These are phyloP conservation scores for Rhynchosporium secalis DNA, from an alignment of 2,329 filamentous ascomycete genomes.

Conservation along the genomic window DNA sequence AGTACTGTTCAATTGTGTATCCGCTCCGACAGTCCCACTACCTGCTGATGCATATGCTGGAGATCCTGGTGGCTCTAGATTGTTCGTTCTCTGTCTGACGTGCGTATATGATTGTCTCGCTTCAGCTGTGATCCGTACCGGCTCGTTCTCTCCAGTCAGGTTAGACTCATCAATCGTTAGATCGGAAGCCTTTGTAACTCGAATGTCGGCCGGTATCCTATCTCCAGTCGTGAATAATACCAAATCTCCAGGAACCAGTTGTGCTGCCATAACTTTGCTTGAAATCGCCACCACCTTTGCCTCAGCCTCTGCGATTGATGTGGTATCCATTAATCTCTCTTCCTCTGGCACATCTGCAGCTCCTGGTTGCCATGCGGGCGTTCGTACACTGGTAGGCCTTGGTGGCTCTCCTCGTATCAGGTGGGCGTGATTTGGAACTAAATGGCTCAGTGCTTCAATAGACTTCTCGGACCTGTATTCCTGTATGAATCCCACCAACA, in stretches of 20 bases:
- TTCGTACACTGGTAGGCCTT: conserved; percentile 29
- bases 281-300: conserved; percentile 68
- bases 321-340: conserved; percentile 32
- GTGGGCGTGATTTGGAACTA: conserved; percentile 94
- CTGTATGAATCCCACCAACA: conserved; percentile 93
- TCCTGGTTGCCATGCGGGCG: conserved; percentile 51
- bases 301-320: conserved; percentile 49
- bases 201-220: conserved; percentile 92
- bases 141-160: conserved; percentile 93
- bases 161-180: conserved; percentile 96
- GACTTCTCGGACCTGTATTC: conserved; percentile 98
- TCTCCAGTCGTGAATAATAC: conserved; percentile 95
- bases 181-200: conserved; percentile 87
- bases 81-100: conserved; percentile 34
- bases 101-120: conserved; percentile 47
- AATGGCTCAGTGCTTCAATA: conserved; percentile 86
- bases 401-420: conserved; percentile 63
- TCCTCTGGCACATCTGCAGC: conserved; percentile 29
- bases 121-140: conserved; percentile 75
- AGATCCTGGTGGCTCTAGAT: conserved; percentile 46
- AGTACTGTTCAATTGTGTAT: conserved; percentile 69
- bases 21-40: conserved; percentile 59
- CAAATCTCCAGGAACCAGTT: conserved; percentile 88
- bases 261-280: conserved; percentile 79
- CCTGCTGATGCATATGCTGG: conserved; percentile 60